phyloP scores from a whole-genome alignment of 139 green algal genomes.

The Medakamo hakoo region DNA sequence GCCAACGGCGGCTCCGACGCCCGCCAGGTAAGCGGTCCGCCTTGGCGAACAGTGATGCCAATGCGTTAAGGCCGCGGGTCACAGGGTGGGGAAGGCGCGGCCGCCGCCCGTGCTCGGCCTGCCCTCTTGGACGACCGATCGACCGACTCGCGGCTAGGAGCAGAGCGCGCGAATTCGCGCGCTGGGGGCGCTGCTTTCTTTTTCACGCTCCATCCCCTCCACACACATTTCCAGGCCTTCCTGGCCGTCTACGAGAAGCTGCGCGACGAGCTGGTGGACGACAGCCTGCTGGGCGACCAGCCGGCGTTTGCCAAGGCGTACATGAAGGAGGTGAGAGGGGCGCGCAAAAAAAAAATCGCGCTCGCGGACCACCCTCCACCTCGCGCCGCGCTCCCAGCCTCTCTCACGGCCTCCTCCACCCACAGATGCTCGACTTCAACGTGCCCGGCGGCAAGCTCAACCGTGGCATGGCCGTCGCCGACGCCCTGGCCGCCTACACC shows the following conservation, averaged over 20 bases:
- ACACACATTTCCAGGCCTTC: conserved; percentile 39
- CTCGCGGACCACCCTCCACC: not conserved
- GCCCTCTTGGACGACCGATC: too few species aligned
- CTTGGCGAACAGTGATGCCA: too few species aligned
- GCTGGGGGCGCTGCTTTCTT: too few species aligned
- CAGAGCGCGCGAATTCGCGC: too few species aligned
- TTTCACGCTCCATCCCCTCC: not conserved
- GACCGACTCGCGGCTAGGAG: too few species aligned
- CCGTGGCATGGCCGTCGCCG: conserved; percentile 86
- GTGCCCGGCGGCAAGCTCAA: conserved; percentile 94
- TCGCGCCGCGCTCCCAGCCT: not conserved
- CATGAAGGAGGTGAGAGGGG: conserved; percentile 41
- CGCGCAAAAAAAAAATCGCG: not conserved
- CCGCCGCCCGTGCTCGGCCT: too few species aligned
- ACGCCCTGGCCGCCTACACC: conserved; percentile 35
- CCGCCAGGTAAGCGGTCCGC: too few species aligned
- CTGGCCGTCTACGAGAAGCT: conserved; percentile 47
- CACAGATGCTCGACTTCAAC: conserved; percentile 85
- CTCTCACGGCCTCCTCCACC: not conserved
- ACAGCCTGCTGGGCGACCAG: conserved; percentile 31
- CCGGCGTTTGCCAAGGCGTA: conserved; percentile 40
- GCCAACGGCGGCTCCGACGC: too few species aligned
- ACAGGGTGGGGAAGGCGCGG: too few species aligned
- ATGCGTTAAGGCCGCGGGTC: too few species aligned
- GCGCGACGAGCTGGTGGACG: conserved; percentile 48